phyloP scores from a whole-genome alignment of 257 asterid genomes.

The Fraxinus pennsylvanica region DNA sequence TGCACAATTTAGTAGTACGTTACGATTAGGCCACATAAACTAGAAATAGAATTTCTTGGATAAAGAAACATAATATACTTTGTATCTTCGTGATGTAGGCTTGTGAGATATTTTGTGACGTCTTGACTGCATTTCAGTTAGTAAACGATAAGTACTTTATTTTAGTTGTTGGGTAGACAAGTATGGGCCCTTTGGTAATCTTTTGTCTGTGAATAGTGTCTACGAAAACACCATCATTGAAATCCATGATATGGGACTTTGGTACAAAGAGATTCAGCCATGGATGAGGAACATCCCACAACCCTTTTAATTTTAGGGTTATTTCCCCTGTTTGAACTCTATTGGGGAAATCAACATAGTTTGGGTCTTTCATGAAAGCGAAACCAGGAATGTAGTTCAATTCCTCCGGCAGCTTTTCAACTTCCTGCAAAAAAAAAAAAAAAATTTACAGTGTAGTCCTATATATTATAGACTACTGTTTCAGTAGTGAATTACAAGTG shows the following conservation, averaged over 20 bases:
- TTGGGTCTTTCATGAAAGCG: neutral
- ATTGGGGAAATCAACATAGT: neutral
- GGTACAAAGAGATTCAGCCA: constrained; percentile 28
- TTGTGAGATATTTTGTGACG: too few relatives aligned
- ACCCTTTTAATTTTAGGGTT: neutral
- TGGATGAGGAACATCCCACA: constrained; percentile 22
- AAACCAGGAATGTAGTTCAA: neutral
- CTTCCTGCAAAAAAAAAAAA: neutral
- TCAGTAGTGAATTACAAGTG: too few relatives aligned
- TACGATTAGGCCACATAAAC: neutral
- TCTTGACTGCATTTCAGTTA: too few relatives aligned
- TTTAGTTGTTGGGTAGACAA: constrained; percentile 22
- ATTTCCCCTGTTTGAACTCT: neutral
- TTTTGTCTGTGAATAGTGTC: constrained; percentile 18
- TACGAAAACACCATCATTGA: constrained; percentile 19
- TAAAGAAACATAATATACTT: too few relatives aligned
- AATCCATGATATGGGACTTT: constrained; percentile 16
- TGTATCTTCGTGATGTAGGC: too few relatives aligned
- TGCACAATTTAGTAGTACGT: neutral
- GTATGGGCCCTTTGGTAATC: neutral
- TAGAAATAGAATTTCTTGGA: too few relatives aligned
- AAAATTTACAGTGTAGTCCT: too few relatives aligned
- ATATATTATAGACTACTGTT: too few relatives aligned
- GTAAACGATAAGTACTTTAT: neutral
- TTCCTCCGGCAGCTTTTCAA: neutral